Evolutionary conservation across 805 yeast species (phyloP), one percentile per base, ranked within the genome.

Genomic region (Zygosaccharomyces pseudorouxii): DNA sequence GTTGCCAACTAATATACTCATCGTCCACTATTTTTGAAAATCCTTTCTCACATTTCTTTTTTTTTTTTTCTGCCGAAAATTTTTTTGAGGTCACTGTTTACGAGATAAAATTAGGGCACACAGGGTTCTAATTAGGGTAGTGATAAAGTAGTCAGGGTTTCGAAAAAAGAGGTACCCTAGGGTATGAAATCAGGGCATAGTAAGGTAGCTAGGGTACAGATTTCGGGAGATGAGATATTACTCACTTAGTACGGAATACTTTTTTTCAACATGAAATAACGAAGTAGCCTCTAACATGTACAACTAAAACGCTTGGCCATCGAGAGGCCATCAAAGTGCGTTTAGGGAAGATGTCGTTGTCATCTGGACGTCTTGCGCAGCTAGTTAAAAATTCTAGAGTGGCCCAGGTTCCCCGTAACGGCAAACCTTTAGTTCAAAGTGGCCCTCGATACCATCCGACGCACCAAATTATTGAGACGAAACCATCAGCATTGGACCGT

Each of bases 381-480:
- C 55, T 69, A 43, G 49, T 69, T 51, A 60, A 63, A 48, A 53
- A 52, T 37, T 68, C 72, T 0, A 63, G 68, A 42, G 47, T 71
- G 30, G 67, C 73, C 1, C 69, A 69, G 37, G 55, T 71, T 7
- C 64, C 72, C 7, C 63, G 57, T 29, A 64, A 65, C 10, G 52
- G 57, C 14, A 53, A 54, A 29, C 53, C 54, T 10, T 35, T 55
- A 37, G 46, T 51, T 38, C 51, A 50, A n/a, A 35, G 55, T 5
- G 52, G 55, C 6, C 55, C 56, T 20, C 53, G 55, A 12, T 55
- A 48, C 42, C 53, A 49, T 38, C 95, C 95, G 22, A 79, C 86
- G 0, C 89, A 83, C 59, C 95, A 86, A 64, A 73, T 84, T 37
- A 75, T 87, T 35, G 83, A 78, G 64, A 81, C 93, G 0, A 81